Evolutionary conservation across 75 land plant species (phyloP).

Genomic region (Larix kaempferi): DNA sequence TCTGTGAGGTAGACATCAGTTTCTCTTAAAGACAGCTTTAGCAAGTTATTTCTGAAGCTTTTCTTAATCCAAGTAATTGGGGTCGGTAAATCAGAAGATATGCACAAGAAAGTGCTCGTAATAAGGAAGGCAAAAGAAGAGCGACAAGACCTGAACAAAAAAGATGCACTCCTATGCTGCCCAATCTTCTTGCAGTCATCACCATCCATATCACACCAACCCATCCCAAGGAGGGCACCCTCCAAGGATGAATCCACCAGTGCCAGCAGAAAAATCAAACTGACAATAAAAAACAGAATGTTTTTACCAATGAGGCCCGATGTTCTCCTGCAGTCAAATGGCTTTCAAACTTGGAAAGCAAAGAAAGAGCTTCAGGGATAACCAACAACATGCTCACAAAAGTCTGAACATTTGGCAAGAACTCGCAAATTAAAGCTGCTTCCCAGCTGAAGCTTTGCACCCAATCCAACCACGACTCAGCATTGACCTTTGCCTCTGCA

Average conservation of each 20-base stretch:
- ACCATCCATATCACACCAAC: conserved; percentile 79
- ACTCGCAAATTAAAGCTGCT: conserved; percentile 62
- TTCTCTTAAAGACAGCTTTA: conserved; percentile 56
- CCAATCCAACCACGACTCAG: conserved; percentile 71
- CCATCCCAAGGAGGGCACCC: conserved; percentile 56
- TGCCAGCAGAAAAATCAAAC: conserved; percentile 69
- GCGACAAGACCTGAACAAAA: conserved; percentile 75
- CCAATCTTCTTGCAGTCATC: conserved; percentile 76
- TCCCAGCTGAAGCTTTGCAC: conserved; percentile 74
- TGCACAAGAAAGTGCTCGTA: conserved; percentile 80
- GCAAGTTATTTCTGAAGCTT: conserved; percentile 67
- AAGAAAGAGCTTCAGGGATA: conserved; percentile 67
- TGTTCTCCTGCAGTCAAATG: conserved; percentile 90
- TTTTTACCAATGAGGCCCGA: conserved; percentile 70
- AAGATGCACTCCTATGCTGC: conserved; percentile 77
- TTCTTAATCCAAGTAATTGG: conserved; percentile 89
- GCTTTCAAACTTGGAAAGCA: conserved; percentile 73
- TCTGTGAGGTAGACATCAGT: conserved; percentile 49
- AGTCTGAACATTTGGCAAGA: conserved; percentile 74
- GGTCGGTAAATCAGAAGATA: conserved; percentile 79
- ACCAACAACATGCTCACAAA: conserved; percentile 87
- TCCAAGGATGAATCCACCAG: conserved; percentile 84
- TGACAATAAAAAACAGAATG: conserved; percentile 86
- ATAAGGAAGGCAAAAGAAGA: conserved; percentile 86
- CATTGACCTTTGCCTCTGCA: conserved; percentile 81